Evolutionary conservation across 805 yeast species (phyloP), one percentile per base, ranked within the genome.

Genomic region (Ogataea paradorogensis): DNA sequence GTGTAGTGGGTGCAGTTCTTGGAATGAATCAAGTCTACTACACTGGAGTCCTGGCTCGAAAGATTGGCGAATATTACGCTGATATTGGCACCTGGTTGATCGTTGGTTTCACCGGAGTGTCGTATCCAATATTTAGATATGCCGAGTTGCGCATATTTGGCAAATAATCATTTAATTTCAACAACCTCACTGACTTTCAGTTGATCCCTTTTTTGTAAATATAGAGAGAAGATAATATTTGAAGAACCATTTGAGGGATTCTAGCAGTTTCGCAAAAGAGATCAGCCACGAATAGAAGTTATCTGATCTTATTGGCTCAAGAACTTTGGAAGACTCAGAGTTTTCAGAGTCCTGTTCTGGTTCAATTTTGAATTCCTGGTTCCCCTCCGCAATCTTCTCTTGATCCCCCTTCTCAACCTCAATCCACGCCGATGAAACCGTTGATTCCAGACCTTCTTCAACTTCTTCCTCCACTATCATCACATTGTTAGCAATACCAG

Each of bases 11-110:
- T 33, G 95, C 87, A 0, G 87, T 84, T 2, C 65, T 87, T 15
- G 95, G 95, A 6, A 88, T 88, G 96, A 73, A 84, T 18, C 96
- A 88, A 59, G 84, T 80, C 6, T 88, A 88, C 62, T 88, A 83
- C 71, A 68, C 74, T 6, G 96, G 95, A 0, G 87, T 87, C 0
- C 50, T 87, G 9, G 95, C 95, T 9, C 61, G 60, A 21, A 52
- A 67, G 4, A 65, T 84, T 11, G 95, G 95, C 15, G 79, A 71
- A 5, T 59, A 61, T 45, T 89, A 85, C 40, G 95, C 88, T 14
- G 96, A 88, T 58, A 58, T 88, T 28, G 96, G 93, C 16, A 80
- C 82, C 76, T 84, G 90, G 79, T 59, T 87, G 26, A 69, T 84
- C 10, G 75, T 84, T 76, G 93, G 79, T 0, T 78, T 88, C 50